Conservation (phyloP, 176 grass and related monocot genomes). For the Eremochloa ophiuroides region DNA sequence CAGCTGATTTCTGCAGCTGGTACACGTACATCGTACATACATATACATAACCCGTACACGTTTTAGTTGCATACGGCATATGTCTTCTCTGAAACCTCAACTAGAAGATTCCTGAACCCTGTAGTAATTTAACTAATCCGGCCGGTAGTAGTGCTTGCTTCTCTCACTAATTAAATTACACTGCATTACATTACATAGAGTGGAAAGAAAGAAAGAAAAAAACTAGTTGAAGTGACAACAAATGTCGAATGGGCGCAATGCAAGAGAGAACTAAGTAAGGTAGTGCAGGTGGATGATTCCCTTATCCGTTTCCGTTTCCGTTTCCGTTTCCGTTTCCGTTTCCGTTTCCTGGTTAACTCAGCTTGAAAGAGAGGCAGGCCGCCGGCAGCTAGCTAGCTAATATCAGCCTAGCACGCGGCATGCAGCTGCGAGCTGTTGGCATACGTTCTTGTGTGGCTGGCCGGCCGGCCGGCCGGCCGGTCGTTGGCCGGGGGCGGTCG, state of each 20-base stretch:
- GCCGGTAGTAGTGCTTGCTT: not conserved
- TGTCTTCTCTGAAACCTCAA: no score
- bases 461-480: no score
- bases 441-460: not conserved
- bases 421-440: not conserved
- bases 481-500: no score
- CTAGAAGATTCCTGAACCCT: no score
- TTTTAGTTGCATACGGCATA: no score
- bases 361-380: constrained; percentile 18
- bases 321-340: not conserved
- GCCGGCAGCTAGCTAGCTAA: constrained; percentile 4
- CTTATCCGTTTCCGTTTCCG: not conserved
- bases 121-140: constrained; percentile 25
- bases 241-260: not conserved
- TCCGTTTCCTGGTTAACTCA: constrained; percentile 1
- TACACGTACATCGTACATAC: no score
- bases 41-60: no score
- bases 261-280: constrained; percentile 7
- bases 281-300: not conserved
- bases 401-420: no score
- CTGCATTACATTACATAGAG: constrained; percentile 28
- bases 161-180: constrained; percentile 26
- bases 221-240: not conserved
- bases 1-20: no score
- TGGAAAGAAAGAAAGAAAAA: not conserved